Percentiles rank a stretch among this genome's conserved stretches.
Conservation (phyloP, 768 basidiomycete species). For the Russula sp. region DNA sequence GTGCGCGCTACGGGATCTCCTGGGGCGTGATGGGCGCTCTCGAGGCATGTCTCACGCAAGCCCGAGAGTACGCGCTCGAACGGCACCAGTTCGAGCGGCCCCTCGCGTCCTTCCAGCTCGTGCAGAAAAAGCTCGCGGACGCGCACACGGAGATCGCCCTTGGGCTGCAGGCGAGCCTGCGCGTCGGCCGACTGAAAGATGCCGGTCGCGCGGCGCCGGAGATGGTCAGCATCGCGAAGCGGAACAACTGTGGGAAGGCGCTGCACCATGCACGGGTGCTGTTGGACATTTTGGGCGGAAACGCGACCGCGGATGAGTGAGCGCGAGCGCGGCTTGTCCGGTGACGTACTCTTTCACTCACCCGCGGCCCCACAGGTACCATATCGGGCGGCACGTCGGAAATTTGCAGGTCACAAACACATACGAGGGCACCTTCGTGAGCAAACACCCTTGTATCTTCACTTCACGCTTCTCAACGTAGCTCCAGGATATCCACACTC, state of each 20-base stretch:
- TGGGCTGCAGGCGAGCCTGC: constrained; percentile 67
- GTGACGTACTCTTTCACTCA: not conserved
- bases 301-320: constrained; percentile 89
- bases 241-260: constrained; percentile 94
- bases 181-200: constrained; percentile 82
- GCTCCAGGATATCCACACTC: constrained; percentile 74
- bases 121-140: constrained; percentile 95
- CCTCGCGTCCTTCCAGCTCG: constrained; percentile 91
- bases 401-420: constrained; percentile 96
- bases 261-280: constrained; percentile 72
- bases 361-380: constrained; percentile 48
- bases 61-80: constrained; percentile 81
- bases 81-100: constrained; percentile 86
- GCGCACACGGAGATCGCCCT: constrained; percentile 82
- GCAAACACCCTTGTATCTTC: not conserved
- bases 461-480: constrained; percentile 14
- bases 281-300: constrained; percentile 89
- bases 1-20: constrained; percentile 78
- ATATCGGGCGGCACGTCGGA: constrained; percentile 89
- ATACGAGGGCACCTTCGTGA: constrained; percentile 63
- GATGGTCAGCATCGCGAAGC: constrained; percentile 92
- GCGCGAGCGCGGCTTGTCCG: constrained; percentile 25
- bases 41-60: constrained; percentile 77
- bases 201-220: constrained; percentile 64
- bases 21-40: constrained; percentile 97